Conservation (phyloP, 2,329 filamentous ascomycete species). For the Aspergillus sp. region DNA sequence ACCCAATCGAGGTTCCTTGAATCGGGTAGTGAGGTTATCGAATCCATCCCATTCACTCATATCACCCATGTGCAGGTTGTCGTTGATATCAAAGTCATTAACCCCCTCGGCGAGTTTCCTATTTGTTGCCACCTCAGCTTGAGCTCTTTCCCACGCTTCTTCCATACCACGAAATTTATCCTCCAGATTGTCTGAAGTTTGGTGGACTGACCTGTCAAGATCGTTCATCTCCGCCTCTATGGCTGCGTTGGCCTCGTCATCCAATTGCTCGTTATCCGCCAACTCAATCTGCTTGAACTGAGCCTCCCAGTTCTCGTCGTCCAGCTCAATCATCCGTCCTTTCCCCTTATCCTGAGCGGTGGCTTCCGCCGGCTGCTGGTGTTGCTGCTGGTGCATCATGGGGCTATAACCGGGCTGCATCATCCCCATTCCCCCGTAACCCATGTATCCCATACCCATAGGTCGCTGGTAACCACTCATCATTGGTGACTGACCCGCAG, state of each 20-base stretch:
- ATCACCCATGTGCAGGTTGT: conserved; percentile 66
- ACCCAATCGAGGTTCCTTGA: conserved; percentile 78
- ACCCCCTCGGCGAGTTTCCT: conserved; percentile 69
- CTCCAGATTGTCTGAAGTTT: conserved; percentile 45
- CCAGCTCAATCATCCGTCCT: conserved; percentile 80
- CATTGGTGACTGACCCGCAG: conserved; percentile 61
- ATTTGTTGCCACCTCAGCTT: conserved; percentile 50
- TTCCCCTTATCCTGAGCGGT: conserved; percentile 78
- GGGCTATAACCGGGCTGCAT: conserved; percentile 52
- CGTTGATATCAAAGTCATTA: conserved; percentile 56
- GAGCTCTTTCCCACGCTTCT: conserved; percentile 63
- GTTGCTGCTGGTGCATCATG: conserved; percentile 54
- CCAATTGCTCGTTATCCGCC: conserved; percentile 57
- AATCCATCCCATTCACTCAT: conserved; percentile 80
- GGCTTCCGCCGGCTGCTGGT: conserved; percentile 37
- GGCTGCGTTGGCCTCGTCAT: conserved; percentile 69
- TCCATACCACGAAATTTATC: conserved; percentile 62
- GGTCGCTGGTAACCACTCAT: conserved; percentile 57
- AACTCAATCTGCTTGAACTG: conserved; percentile 88
- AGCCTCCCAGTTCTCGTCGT: conserved; percentile 93
- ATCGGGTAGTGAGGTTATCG: conserved; percentile 69
- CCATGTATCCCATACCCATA: conserved; percentile 51
- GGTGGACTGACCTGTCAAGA: conserved; percentile 77
- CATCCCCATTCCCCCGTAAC: conserved; percentile 58
- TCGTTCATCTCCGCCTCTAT: conserved; percentile 87